Conservation (phyloP, 2,329 filamentous ascomycete genomes). For the Phialophora verrucosa region DNA sequence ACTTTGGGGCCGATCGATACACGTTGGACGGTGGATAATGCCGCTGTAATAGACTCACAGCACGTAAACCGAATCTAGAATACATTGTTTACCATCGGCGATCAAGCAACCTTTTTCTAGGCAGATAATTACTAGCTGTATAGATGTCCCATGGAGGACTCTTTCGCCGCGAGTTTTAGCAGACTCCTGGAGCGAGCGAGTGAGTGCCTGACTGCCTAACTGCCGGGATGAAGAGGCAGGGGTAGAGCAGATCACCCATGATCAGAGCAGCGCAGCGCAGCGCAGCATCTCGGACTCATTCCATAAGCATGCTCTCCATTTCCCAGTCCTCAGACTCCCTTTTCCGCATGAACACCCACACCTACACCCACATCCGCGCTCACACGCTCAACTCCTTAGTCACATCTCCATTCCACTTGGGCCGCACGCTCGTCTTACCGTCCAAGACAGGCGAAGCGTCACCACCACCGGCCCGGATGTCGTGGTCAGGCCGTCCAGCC, state of each 20-base stretch:
- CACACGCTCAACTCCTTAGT: background rate
- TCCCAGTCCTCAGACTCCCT: background rate
- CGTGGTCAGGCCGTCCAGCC: too few relatives aligned
- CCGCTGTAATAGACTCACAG: background rate
- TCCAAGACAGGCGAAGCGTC: constrained; percentile 7
- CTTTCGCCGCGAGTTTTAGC: background rate
- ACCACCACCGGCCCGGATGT: background rate
- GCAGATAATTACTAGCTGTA: background rate
- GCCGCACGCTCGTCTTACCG: constrained; percentile 5
- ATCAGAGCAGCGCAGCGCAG: background rate
- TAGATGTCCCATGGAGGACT: background rate
- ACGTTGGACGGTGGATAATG: too few relatives aligned
- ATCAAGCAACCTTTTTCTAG: background rate
- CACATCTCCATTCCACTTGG: background rate
- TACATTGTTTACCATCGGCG: too few relatives aligned
- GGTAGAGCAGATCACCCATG: background rate
- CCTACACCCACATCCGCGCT: background rate
- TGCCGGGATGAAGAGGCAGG: background rate
- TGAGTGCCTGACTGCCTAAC: background rate
- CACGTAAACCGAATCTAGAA: too few relatives aligned
- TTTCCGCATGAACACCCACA: background rate
- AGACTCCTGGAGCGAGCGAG: background rate
- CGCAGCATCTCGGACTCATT: background rate
- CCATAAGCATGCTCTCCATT: background rate
- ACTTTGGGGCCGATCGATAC: too few relatives aligned